A percentile compares a stretch with the other conserved stretches of the same genome.
Evolutionary conservation across 2,329 filamentous ascomycete species (phyloP).

Genomic region (Ophiostoma fasciatum): DNA sequence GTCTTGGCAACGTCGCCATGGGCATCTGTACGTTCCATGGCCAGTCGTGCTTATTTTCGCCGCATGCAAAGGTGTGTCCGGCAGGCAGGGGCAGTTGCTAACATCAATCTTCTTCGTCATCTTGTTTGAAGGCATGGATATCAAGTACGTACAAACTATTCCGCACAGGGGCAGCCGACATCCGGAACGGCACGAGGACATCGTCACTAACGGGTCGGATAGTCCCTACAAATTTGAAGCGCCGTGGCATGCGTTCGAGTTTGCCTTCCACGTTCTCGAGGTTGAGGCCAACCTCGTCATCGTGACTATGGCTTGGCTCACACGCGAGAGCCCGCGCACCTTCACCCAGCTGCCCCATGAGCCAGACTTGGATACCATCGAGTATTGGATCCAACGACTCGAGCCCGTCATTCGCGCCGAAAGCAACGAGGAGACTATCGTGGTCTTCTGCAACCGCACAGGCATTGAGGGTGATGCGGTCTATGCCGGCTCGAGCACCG

Average conservation of each 20-base stretch:
- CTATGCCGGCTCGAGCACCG: slow-evolving; percentile 61
- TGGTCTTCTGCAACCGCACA: slow-evolving; percentile 57
- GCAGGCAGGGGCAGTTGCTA: no score
- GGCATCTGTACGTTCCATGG: slow-evolving; percentile 48
- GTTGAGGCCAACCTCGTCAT: slow-evolving; percentile 47
- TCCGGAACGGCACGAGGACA: no score
- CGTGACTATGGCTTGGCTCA: slow-evolving; percentile 67
- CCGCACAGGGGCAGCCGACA: no score
- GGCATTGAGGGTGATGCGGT: slow-evolving; percentile 50
- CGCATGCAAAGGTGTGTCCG: no score
- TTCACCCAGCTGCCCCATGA: slow-evolving; percentile 35
- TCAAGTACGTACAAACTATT: slow-evolving; percentile 44
- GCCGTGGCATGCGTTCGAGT: slow-evolving; percentile 33
- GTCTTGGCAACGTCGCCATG: slow-evolving; percentile 36
- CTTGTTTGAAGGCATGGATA: slow-evolving; percentile 35
- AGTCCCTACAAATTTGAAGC: slow-evolving; percentile 37
- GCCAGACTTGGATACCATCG: slow-evolving; percentile 58
- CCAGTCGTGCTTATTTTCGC: no score
- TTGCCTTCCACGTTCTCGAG: slow-evolving; percentile 42
- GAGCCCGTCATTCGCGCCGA: slow-evolving; percentile 46
- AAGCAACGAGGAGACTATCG: slow-evolving; percentile 41
- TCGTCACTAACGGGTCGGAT: slow-evolving; percentile 8
- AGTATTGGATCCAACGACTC: slow-evolving; percentile 61
- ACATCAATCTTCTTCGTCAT: no score
- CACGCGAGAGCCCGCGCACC: slow-evolving; percentile 31